phyloP scores from a whole-genome alignment of 768 basidiomycete genomes.

The Pleurotus djamor region DNA sequence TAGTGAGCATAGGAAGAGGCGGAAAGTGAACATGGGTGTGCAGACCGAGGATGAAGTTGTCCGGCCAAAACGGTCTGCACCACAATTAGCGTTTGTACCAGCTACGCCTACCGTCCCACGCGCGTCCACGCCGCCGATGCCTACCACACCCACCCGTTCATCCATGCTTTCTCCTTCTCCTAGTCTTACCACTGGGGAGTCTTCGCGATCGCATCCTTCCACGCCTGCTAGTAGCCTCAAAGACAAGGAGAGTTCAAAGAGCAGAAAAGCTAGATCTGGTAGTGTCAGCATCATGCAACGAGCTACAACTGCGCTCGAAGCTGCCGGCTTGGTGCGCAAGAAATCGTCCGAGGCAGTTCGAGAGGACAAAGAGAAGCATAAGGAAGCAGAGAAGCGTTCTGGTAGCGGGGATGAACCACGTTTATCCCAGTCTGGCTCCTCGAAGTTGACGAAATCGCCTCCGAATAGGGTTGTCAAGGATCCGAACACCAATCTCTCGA shows the following conservation, averaged over 20 bases:
- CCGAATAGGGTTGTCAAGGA: conserved; percentile 53
- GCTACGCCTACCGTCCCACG: conserved; percentile 67
- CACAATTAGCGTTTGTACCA: conserved; percentile 72
- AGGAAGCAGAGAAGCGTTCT: conserved; percentile 37
- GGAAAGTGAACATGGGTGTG: conserved; percentile 31
- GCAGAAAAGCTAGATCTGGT: conserved; percentile 73
- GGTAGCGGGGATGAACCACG: conserved; percentile 60
- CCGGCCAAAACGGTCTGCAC: conserved; percentile 35
- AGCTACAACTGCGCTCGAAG: conserved; percentile 88
- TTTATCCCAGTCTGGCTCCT: conserved; percentile 64
- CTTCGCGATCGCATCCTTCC: conserved; percentile 61
- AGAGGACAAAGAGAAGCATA: conserved; percentile 53
- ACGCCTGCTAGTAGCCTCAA: conserved; percentile 66
- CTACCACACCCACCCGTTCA: conserved; percentile 41
- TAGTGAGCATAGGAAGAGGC: conserved; percentile 17
- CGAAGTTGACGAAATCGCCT: conserved; percentile 70
- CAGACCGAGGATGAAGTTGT: conserved; percentile 40
- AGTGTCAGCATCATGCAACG: conserved; percentile 97
- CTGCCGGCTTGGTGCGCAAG: conserved; percentile 80
- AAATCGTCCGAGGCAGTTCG: conserved; percentile 75
- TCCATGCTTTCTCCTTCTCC: conserved; percentile 60
- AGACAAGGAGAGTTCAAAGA: conserved; percentile 54
- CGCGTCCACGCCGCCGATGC: conserved; percentile 53
- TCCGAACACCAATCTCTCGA: conserved; percentile 35
- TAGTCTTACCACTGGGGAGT: conserved; percentile 41